Conservation (phyloP, 225 moss, liverwort and hornwort species). For the Pleurozium schreberi region DNA sequence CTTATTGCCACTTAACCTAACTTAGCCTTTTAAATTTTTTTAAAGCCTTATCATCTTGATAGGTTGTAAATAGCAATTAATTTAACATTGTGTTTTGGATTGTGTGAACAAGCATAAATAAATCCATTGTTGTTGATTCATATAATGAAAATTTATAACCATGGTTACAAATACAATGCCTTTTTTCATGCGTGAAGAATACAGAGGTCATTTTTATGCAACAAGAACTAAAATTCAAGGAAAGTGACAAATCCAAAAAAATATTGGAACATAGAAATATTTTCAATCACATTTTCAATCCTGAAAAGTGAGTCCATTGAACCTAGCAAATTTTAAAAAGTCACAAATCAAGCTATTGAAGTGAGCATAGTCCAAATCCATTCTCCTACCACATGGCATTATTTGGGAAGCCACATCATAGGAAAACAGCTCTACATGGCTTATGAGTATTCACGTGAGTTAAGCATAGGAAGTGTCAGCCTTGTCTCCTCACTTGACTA, state of each 20-base stretch:
- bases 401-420: no score
- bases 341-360: background rate
- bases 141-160: background rate
- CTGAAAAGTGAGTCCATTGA: background rate
- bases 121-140: background rate
- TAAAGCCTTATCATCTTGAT: background rate
- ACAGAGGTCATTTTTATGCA: background rate
- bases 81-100: background rate
- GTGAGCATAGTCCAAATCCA: background rate
- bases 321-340: background rate
- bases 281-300: background rate
- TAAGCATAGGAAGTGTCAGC: background rate
- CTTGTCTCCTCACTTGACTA: background rate
- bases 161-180: background rate
- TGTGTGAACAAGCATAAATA: background rate
- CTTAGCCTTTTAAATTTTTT: no score
- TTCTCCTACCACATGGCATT: background rate
- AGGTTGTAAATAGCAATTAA: background rate
- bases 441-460: background rate
- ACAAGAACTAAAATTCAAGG: background rate
- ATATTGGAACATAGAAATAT: background rate
- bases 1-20: background rate
- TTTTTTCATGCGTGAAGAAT: fast-evolving
- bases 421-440: no score
- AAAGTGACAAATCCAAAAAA: background rate